Percentiles rank a stretch among this genome's conserved stretches.
Evolutionary conservation across 257 asterid genomes (phyloP).

Genomic region (Coffea canephora): DNA sequence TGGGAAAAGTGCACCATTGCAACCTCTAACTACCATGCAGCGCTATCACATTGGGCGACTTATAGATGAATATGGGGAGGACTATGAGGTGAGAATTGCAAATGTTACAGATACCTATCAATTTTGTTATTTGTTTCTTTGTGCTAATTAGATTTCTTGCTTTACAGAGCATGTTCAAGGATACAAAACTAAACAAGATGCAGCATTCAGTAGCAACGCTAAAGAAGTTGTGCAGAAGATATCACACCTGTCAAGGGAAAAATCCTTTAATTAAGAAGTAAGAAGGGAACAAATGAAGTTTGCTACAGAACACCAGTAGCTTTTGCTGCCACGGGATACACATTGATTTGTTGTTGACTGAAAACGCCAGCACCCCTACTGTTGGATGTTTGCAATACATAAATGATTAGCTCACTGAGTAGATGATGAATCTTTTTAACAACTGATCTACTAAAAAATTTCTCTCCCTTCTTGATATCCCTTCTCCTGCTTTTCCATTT

Average conservation of each 20-base stretch:
- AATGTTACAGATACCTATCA: not conserved
- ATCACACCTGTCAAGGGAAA: conserved; percentile 51
- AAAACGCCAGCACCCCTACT: not conserved
- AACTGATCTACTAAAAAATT: not conserved
- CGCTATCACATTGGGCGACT: conserved; percentile 59
- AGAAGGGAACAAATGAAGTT: not conserved
- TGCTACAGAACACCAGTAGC: not conserved
- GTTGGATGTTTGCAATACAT: not conserved
- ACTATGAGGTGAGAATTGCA: conserved; percentile 55
- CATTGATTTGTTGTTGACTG: not conserved
- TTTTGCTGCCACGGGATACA: not conserved
- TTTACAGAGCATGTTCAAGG: conserved; percentile 93
- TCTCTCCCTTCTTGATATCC: not conserved
- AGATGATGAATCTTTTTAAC: not conserved
- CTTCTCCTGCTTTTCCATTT: not conserved
- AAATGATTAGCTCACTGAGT: not conserved
- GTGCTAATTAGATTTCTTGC: conserved; percentile 17
- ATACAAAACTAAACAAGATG: conserved; percentile 76
- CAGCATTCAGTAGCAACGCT: conserved; percentile 83
- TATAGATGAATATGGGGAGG: conserved; percentile 76
- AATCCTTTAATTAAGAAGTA: conserved; percentile 52
- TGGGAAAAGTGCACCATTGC: conserved; percentile 57
- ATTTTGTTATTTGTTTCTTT: not conserved
- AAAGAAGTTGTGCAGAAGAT: conserved; percentile 79
- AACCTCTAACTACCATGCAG: conserved; percentile 78